A percentile compares a stretch with the other conserved stretches of the same genome.
Conservation (phyloP, 768 basidiomycete species). For the Russula griseocarnosa region DNA sequence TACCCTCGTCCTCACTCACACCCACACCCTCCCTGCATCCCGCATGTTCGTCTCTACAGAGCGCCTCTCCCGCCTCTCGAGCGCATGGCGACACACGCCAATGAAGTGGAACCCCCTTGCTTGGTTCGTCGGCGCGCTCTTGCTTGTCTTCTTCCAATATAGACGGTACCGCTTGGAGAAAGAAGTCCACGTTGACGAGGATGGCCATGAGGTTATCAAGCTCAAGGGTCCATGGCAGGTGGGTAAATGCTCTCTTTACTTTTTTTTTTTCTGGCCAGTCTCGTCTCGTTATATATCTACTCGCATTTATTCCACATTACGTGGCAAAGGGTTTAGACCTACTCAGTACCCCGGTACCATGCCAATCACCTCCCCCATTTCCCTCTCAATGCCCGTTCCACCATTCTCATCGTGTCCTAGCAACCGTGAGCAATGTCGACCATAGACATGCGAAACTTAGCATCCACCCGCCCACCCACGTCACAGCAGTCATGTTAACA, state of each 20-base stretch:
- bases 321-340: neutral
- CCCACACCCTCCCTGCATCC: neutral
- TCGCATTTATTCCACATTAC: neutral
- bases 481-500: neutral
- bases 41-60: constrained; percentile 39
- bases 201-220: constrained; percentile 75
- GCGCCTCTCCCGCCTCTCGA: constrained; percentile 62
- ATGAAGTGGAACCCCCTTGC: constrained; percentile 95
- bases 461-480: neutral
- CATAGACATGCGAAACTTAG: neutral
- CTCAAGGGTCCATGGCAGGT: constrained; percentile 94
- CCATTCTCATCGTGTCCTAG: constrained; percentile 4
- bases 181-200: constrained; percentile 75
- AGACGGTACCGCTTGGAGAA: constrained; percentile 47
- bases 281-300: neutral
- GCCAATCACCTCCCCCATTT: neutral
- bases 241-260: constrained; percentile 31
- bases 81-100: constrained; percentile 82
- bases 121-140: constrained; percentile 82
- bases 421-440: neutral
- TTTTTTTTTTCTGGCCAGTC: too few species aligned
- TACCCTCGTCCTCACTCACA: neutral
- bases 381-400: neutral
- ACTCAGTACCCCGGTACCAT: neutral
- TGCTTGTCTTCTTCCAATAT: constrained; percentile 76